Percentiles rank a stretch among this genome's conserved stretches.
Evolutionary conservation across 2,329 filamentous ascomycete genomes (phyloP).

Genomic region (Ophiocordyceps camponoti-floridani): DNA sequence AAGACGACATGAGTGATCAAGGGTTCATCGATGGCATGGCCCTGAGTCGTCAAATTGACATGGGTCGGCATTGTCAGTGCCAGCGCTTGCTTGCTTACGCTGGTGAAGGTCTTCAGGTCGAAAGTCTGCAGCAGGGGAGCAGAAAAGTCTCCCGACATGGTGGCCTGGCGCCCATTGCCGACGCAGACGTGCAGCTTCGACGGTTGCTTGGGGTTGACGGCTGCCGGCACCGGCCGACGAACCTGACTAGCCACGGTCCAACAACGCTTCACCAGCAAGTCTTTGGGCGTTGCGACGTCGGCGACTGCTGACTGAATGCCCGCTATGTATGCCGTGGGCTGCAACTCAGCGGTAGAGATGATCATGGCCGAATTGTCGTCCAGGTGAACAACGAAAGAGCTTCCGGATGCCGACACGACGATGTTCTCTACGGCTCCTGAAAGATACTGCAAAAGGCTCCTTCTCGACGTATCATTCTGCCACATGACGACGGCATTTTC

Average conservation of each 20-base stretch:
- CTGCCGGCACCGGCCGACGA: conserved; percentile 35
- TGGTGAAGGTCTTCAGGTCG: conserved; percentile 62
- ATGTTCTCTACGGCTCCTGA: conserved; percentile 72
- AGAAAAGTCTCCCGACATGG: conserved; percentile 31
- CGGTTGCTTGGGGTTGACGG: conserved; percentile 42
- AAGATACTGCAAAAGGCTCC: conserved; percentile 78
- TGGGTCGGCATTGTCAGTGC: conserved; percentile 77
- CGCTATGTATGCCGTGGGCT: conserved; percentile 66
- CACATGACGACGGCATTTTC: conserved; percentile 83
- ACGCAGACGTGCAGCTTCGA: conserved; percentile 53
- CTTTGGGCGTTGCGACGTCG: conserved; percentile 30
- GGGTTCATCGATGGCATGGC: conserved; percentile 57
- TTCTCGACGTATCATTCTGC: conserved; percentile 77
- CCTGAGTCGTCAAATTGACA: conserved; percentile 55
- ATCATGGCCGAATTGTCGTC: conserved; percentile 88
- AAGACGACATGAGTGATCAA: conserved; percentile 58
- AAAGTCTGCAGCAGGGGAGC: conserved; percentile 61
- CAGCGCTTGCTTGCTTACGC: conserved; percentile 73
- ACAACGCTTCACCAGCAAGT: conserved; percentile 32
- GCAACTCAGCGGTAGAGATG: conserved; percentile 75
- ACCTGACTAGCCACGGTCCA: conserved; percentile 26
- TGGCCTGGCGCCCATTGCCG: conserved; percentile 39
- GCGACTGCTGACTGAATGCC: conserved; percentile 54
- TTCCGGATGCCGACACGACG: conserved; percentile 60
- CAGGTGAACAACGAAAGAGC: conserved; percentile 68